Evolutionary conservation across 1,284 basidiomycete species (phyloP), one percentile per base, ranked within the genome.

Genomic region (Polyporus tsugae): DNA sequence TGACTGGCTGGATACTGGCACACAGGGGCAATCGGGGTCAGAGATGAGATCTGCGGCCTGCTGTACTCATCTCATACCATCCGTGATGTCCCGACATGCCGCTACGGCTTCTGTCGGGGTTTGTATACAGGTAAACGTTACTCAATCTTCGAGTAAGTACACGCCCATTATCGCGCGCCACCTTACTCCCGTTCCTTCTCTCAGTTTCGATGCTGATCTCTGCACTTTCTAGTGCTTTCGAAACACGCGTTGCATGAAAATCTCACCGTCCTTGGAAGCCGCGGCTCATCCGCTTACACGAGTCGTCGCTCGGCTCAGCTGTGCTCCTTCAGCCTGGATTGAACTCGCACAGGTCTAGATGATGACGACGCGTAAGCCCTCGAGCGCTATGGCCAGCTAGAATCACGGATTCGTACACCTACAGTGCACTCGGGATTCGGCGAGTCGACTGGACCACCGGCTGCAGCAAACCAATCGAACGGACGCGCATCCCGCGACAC

Each of bases 31-130:
- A 58, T 57, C 65, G 52, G 52, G 60, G 15, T 19, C 60, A 55
- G 57, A 38, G 57, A 38, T 38, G 9, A 22, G 39, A 63, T 67
- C 62, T 63, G 42, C 62, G 25, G 39, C n/a, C 13, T 49, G 6
- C 58, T 38, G 19, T 41, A n/a, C 58, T 25, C 10, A n/a, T 17
- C 22, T 9, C 22, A 35, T 15, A 49, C 22, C 6, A 29, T 17
- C 59, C 57, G 57, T 42, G 60, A 33, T 15, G 7, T 11, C 17
- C 60, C 13, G 42, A 46, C 38, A 38, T 22, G 35, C 57, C 4
- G 38, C 60, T 61, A 17, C 60, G 42, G 41, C 22, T 46, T 61
- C 33, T 22, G 25, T 61, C 60, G 42, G 25, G 39, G 22, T 36
- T 4, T 42, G 38, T 61, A 42, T 17, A 42, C 25, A 33, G 61